Evolutionary conservation across 306 rosid species (phyloP), one percentile per base, ranked within the genome.

Genomic region (Vachellia pachyceras): DNA sequence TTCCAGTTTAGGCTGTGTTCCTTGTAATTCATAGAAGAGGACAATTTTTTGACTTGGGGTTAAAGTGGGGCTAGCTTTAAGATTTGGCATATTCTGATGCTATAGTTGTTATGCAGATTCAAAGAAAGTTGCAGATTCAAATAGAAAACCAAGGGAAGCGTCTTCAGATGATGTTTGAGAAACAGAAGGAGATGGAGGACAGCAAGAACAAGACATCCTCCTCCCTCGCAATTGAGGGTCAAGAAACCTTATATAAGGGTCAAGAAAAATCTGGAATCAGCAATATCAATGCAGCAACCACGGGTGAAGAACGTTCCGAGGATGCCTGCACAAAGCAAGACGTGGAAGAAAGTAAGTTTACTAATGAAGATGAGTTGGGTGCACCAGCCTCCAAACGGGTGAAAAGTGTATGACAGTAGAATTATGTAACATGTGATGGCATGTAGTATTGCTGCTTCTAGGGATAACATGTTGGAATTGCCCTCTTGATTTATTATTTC

Each of bases 141-240:
- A 88, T 95, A 81, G 99, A 95, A 85, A 85, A 86, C 83, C 99
- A 95, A 84, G 97, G 92, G 65, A 92, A 91, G 84, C 80, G 72
- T 78, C 94, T 95, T 63, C 90, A 89, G 75, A 79, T 84, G 93
- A 95, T 95, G 92, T 88, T 93, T 81, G 97, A 95, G 90, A 84
- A 91, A 23, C 99, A 91, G 49, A 88, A 80, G 77, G 89, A 81
- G 76, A 90, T 88, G 79, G 93, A 84, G 61, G 94, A 78, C 77
- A 50, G 60, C 86, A 91, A 82, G 82, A 60, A 45, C 50, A 90
- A 83, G 73, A 77, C 93, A 4, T 60, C 91, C 6, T 77, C 90
- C 0, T 79, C 89, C 57, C 20, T 46, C 13, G 45, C 67, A 3
- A 76, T 49, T 58, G 83, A 72, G 36, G 81, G 77, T 67, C 35